Base-by-base conservation (phyloP, 768 basidiomycete genomes). In the Phanerochaete sordida region DNA sequence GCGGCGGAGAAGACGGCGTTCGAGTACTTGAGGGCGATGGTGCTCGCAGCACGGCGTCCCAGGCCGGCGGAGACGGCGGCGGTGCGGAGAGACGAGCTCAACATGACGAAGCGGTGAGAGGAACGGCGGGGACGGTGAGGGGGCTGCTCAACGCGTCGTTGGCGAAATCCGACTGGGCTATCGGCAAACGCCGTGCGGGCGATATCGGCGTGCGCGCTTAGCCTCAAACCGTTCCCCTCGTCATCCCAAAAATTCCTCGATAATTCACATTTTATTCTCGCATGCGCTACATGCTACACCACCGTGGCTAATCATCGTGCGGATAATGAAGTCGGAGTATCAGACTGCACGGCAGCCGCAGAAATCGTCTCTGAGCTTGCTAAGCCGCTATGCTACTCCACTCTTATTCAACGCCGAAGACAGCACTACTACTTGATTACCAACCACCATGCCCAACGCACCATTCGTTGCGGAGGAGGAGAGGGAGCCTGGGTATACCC, bases 21-120 rank as follows among this genome's bases (percentile, higher is more conserved):
- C 63, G 92, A 91, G 70, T 94, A 94, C 76, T 93, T 94, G 69
- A 82, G 75, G 12, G 92, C 88, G 65, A 94, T 88, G 61, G 82
- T 75, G 35, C 89, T 91, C 53, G 87, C 91, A 15, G 88, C 84
- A 53, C 91, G 90, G 64, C 83, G 84, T 65, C 85, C 84, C 56
- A 85, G 70, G 61, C 80, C 81, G 60, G 79, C 74, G 52, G 74
- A 68, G 57, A 74, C 71, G 58, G 76, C 68, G 66, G 77, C 75
- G 63, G 82, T 74, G 66, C 86, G 87, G 66, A 81, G 73, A 58
- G 81, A 67, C 48, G 82, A 76, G 72, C 80, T 74, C 72, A 88
- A 77, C 79, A 90, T 83, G 76, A 82, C 78, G 62, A 46, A 60
- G 39, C 37, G 56, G 28, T 27, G 58, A 58, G 48, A 43, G 35